Evolutionary conservation across 2,329 filamentous ascomycete species (phyloP).

Genomic region (Knufia fluminis): DNA sequence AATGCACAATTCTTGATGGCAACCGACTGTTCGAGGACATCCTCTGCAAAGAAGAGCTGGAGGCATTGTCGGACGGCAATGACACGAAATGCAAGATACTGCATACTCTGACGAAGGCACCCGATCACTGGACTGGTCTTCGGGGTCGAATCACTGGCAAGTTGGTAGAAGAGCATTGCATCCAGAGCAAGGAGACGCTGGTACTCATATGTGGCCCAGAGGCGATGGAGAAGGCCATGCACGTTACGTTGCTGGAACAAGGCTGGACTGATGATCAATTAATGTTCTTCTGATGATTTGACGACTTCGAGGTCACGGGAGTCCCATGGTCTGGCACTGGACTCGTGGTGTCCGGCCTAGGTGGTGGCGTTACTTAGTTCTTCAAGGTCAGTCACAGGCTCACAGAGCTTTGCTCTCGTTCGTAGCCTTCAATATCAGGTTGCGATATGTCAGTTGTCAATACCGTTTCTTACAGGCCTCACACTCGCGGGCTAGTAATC

Average conservation of each 20-base stretch:
- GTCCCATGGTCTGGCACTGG: background rate
- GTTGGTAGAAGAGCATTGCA: slow-evolving; percentile 52
- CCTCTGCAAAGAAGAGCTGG: slow-evolving; percentile 65
- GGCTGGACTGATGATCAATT: slow-evolving; percentile 67
- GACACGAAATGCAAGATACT: slow-evolving; percentile 53
- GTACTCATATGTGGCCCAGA: slow-evolving; percentile 73
- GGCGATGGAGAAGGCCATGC: slow-evolving; percentile 60
- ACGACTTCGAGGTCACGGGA: background rate
- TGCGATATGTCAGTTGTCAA: too few relatives aligned
- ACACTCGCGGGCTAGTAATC: background rate
- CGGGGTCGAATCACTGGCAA: slow-evolving; percentile 57
- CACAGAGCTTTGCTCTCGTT: too few relatives aligned
- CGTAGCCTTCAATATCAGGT: too few relatives aligned
- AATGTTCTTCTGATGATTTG: slow-evolving; percentile 56
- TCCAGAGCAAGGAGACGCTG: slow-evolving; percentile 44
- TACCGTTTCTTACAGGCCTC: background rate
- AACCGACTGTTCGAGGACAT: slow-evolving; percentile 74
- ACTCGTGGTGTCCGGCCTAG: background rate
- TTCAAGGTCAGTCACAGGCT: too few relatives aligned
- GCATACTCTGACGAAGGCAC: slow-evolving; percentile 59
- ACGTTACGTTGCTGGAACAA: slow-evolving; percentile 46
- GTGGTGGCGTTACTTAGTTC: too few relatives aligned
- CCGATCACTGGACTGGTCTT: slow-evolving; percentile 57
- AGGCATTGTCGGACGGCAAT: slow-evolving; percentile 48
- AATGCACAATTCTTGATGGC: slow-evolving; percentile 66